Percentiles rank a stretch among this genome's conserved stretches.
These are phyloP conservation scores for Podila verticillata DNA, from an alignment of 192 early-diverging fungal species.

Conservation along the genomic window DNA sequence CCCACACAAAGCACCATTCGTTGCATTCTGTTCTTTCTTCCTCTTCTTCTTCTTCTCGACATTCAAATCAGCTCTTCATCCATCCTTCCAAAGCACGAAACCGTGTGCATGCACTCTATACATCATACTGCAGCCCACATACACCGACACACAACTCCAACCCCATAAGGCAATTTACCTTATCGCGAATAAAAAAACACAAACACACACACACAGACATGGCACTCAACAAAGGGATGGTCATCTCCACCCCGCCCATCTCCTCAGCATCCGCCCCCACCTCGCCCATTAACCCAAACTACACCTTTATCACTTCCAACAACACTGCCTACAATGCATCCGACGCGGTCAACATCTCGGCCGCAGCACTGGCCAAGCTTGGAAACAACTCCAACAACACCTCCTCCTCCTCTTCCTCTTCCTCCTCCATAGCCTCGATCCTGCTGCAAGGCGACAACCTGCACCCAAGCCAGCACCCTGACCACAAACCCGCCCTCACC, in stretches of 20 bases:
- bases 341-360: not conserved
- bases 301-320: not conserved
- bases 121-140: too few species aligned
- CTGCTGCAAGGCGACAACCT: not conserved
- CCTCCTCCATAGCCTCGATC: not conserved
- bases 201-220: too few species aligned
- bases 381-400: too few species aligned
- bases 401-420: not conserved
- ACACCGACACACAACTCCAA: too few species aligned
- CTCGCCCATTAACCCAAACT: not conserved
- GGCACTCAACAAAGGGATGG: not conserved
- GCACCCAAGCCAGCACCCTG: conserved; percentile 24
- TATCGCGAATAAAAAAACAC: too few species aligned
- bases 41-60: too few species aligned
- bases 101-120: too few species aligned
- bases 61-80: too few species aligned
- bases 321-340: not conserved
- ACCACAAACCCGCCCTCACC: conserved; percentile 17
- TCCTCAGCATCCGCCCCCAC: not conserved
- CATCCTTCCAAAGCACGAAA: too few species aligned
- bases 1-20: too few species aligned
- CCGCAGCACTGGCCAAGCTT: not conserved
- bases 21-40: too few species aligned
- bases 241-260: not conserved
- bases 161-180: too few species aligned